A percentile compares a stretch with the other conserved stretches of the same genome.
Evolutionary conservation across 306 rosid species (phyloP).

Genomic region (Malus sieversii): DNA sequence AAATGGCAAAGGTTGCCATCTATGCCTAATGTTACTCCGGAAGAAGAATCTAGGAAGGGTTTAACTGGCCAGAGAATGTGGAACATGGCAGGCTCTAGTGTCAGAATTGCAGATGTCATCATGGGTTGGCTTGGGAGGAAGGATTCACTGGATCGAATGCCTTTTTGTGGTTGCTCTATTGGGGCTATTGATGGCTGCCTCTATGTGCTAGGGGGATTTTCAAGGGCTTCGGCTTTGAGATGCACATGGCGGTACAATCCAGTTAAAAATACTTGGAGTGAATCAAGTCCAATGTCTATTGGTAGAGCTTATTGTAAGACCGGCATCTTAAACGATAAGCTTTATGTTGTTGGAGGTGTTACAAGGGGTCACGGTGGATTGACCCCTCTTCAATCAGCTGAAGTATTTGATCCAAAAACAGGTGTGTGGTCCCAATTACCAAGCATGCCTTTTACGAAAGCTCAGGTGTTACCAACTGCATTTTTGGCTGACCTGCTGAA

Average conservation of each 20-base stretch:
- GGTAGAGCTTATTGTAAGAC: constrained; percentile 92
- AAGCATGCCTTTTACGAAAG: constrained; percentile 83
- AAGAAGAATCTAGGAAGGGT: constrained; percentile 52
- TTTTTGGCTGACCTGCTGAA: constrained; percentile 80
- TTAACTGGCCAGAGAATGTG: constrained; percentile 58
- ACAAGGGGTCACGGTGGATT: constrained; percentile 76
- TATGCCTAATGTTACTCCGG: constrained; percentile 54
- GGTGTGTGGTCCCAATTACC: constrained; percentile 68
- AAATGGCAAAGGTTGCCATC: constrained; percentile 80
- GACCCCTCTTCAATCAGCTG: constrained; percentile 85
- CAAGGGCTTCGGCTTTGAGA: constrained; percentile 67
- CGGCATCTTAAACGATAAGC: constrained; percentile 65
- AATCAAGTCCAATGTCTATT: constrained; percentile 61
- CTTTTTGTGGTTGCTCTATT: constrained; percentile 79
- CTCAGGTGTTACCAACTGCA: constrained; percentile 68
- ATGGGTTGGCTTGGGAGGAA: constrained; percentile 80
- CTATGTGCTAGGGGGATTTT: constrained; percentile 91
- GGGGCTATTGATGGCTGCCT: constrained; percentile 82
- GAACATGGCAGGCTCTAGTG: constrained; percentile 68
- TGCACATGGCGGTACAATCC: constrained; percentile 75
- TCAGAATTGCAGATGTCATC: constrained; percentile 60
- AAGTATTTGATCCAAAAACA: constrained; percentile 71
- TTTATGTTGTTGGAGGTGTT: constrained; percentile 93
- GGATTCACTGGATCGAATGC: constrained; percentile 66
- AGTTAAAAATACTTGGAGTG: constrained; percentile 55